Evolutionary conservation across 164 flowering plant genomes (phyloP), one percentile per base, ranked within the genome.

Genomic region (Chimonanthus praecox): DNA sequence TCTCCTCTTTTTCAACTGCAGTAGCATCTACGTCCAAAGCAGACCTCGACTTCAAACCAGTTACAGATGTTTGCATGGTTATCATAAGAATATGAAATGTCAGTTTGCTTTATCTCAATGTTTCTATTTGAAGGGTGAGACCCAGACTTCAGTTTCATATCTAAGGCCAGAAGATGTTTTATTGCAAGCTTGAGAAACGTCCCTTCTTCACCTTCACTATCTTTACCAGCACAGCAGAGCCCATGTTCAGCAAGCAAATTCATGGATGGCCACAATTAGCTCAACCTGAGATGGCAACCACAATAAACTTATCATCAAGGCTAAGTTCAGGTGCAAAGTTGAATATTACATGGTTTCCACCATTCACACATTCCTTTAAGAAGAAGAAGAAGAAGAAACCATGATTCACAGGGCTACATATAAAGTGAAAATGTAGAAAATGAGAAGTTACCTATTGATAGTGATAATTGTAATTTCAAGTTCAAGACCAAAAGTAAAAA

Each of bases 211-310:
- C 92, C 96, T 78, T 86, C 87, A 75, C 87, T 81, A 78, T 83
- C 86, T 71, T 84, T 88, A 72, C 89, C 87, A 65, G 89, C 90
- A 84, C 98, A 95, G 79, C 99, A 95, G 71, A 95, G 84, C 64
- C 97, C 99, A 82, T 89, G 89, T 76, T 92, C 99, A 75, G 98
- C 97, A 73, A 95, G 95, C 83, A 92, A n/a, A 81, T 71, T 93
- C 97, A 87, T 95, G 99, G 62, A 85, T 77, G 54, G 95, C 92
- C 69, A 84, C 92, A 81, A 93, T 86, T 75, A 95, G 79, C 45
- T 92, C 97, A 78, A 91, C 93, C 99, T 95, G 80, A 47, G 33
- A 77, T 7, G 68, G 64, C 4, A 80, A 74, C 44, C 20, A 71
- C 58, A 69, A 67, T 66, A 70, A 44, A 48, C 43, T n/a, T 20